Percentiles rank a stretch among this genome's conserved stretches.
Evolutionary conservation across 225 moss, liverwort and hornwort genomes (phyloP).

Genomic region (Sphagnum tenellum): DNA sequence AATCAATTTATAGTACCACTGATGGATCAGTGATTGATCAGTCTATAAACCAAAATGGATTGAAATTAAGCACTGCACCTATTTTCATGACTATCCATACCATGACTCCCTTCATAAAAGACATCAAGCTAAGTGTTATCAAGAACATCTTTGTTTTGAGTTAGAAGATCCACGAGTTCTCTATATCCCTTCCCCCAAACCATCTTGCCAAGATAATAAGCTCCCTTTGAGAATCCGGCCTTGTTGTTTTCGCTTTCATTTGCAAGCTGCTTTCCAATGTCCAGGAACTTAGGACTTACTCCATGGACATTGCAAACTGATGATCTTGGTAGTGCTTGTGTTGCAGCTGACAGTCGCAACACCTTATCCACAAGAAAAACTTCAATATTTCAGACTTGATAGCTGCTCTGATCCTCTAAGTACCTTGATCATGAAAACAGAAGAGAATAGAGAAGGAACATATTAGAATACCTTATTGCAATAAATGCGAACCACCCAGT

Average conservation of each 20-base stretch:
- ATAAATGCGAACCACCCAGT: slow-evolving; percentile 69
- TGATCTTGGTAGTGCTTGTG: slow-evolving; percentile 68
- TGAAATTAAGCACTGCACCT: too few species aligned
- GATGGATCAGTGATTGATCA: too few species aligned
- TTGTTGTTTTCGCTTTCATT: slow-evolving; percentile 21
- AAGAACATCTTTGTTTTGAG: slow-evolving; percentile 49
- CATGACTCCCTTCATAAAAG: too few species aligned
- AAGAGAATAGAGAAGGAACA: neutral
- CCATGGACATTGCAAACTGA: slow-evolving; percentile 88
- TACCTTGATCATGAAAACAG: neutral
- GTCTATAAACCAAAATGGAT: too few species aligned
- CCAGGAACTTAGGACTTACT: slow-evolving; percentile 77
- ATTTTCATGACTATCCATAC: too few species aligned
- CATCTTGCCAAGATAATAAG: slow-evolving; percentile 95
- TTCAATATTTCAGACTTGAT: neutral
- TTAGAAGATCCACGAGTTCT: slow-evolving; percentile 77
- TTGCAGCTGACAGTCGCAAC: slow-evolving; percentile 83
- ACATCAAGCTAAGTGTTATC: slow-evolving; percentile 56
- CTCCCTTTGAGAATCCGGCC: slow-evolving; percentile 53
- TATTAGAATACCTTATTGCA: slow-evolving; percentile 56
- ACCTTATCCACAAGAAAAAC: slow-evolving; percentile 30
- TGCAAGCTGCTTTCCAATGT: slow-evolving; percentile 52
- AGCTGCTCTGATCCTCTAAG: neutral
- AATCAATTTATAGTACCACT: too few species aligned
- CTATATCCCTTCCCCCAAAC: slow-evolving; percentile 90